These are phyloP conservation scores for Daucus carota DNA, from an alignment of 129 eudicot genomes.

Conservation along the genomic window DNA sequence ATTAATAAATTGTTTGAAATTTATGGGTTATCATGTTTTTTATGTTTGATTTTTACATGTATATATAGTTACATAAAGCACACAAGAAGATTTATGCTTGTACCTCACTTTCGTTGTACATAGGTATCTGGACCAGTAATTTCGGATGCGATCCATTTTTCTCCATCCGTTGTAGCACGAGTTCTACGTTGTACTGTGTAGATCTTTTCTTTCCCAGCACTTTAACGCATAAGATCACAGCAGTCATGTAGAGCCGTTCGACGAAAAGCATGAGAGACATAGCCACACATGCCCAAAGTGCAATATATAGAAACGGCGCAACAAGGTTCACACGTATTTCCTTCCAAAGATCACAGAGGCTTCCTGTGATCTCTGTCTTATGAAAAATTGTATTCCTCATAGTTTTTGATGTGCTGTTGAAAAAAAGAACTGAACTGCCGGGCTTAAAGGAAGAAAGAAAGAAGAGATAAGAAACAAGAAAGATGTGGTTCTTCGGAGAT, in stretches of 20 bases:
- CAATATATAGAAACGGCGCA: conserved; percentile 40
- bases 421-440: conserved; percentile 2
- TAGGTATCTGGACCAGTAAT: conserved; percentile 71
- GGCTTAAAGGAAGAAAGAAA: background rate
- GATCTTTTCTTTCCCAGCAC: conserved; percentile 50
- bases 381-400: conserved; percentile 42
- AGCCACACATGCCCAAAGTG: conserved; percentile 43
- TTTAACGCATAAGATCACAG: conserved; percentile 52
- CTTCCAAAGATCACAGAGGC: conserved; percentile 47
- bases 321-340: conserved; percentile 40
- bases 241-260: conserved; percentile 66
- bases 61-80: background rate
- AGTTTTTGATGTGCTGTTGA: conserved; percentile 11
- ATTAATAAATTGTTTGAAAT: background rate
- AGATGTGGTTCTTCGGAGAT: conserved; percentile 2
- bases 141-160: conserved; percentile 45
- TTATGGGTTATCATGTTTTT: no score
- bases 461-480: background rate
- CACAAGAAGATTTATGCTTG: background rate
- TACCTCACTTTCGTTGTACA: conserved; percentile 90
- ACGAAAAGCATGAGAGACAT: conserved; percentile 76
- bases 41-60: background rate
- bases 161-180: conserved; percentile 55
- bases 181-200: conserved; percentile 57
- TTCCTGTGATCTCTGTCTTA: conserved; percentile 27